Conservation (phyloP, 2,329 filamentous ascomycete genomes). For the Penicillium paneum region DNA sequence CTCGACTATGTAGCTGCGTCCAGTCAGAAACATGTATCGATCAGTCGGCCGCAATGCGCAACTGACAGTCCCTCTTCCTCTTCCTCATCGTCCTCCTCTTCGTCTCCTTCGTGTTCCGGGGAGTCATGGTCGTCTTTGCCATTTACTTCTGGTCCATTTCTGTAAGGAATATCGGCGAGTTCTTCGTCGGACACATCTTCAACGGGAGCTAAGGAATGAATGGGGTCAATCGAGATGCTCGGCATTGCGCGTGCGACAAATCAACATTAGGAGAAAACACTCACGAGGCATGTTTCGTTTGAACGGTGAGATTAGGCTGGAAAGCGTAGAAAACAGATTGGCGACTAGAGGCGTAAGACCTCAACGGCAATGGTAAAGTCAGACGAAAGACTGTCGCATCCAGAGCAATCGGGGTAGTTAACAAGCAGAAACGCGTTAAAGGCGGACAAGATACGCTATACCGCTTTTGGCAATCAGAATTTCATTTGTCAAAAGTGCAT, state of each 20-base stretch:
- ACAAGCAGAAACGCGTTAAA: conserved; percentile 25
- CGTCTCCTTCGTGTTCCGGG: conserved; percentile 16
- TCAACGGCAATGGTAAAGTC: conserved; percentile 1
- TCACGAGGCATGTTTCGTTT: conserved; percentile 41
- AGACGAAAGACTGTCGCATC: background rate
- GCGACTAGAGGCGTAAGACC: conserved; percentile 14
- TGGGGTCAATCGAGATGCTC: conserved; percentile 13
- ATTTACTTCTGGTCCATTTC: conserved; percentile 27
- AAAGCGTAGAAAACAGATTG: conserved; percentile 33
- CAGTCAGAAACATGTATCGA: conserved; percentile 13
- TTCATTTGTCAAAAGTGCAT: conserved; percentile 39
- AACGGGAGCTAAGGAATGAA: conserved; percentile 26
- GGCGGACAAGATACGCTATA: conserved; percentile 31
- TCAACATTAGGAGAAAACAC: conserved; percentile 20
- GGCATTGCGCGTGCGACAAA: conserved; percentile 5
- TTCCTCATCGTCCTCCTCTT: conserved; percentile 19
- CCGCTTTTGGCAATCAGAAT: conserved; percentile 37
- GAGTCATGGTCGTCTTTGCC: conserved; percentile 12
- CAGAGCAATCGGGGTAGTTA: conserved; percentile 4
- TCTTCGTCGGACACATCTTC: conserved; percentile 38
- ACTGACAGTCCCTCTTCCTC: conserved; percentile 38
- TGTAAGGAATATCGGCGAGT: conserved; percentile 40
- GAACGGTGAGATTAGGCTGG: conserved; percentile 21
- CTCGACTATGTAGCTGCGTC: conserved; percentile 41
- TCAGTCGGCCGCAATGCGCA: conserved; percentile 4